Evolutionary conservation across 2,329 filamentous ascomycete species (phyloP), one percentile per base, ranked within the genome.

Genomic region (Colletotrichum cordylinicola): DNA sequence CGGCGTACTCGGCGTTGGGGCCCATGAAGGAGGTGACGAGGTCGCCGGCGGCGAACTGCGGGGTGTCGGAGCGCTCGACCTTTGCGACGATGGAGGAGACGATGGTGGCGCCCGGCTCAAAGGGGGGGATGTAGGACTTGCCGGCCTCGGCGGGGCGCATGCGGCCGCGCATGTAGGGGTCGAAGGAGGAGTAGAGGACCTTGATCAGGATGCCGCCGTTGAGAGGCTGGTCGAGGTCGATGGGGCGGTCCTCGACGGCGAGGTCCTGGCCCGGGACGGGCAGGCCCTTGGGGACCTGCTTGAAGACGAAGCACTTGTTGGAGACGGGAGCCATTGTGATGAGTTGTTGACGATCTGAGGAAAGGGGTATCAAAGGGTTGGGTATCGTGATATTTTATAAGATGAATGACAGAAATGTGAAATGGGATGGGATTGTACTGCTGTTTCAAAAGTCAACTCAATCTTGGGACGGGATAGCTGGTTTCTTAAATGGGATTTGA

Each of bases 131-230:
- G 87, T 96, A 97, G 12, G 94, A 95, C 85, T 94, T 91, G 64
- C 74, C 74, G 82, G 86, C 80, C 43, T 87, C 83, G 8, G 94
- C 82, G 64, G 88, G 85, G 64, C 95, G 93, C 94, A 98, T 96
- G 79, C 91, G 91, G 76, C 94, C 94, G 73, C 96, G 94, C 88
- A 94, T 92, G 87, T 98, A 98, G 3, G 95, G 95, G 84, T 98
- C 95, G 86, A 94, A 94, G 55, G 94, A 96, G 78, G 92, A 88
- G 84, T 94, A 95, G 81, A 93, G 90, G 79, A 94, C 91, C 86
- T 95, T 91, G 78, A 93, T 86, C 37, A 91, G 91, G 65, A 98
- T 83, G 55, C 95, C 93, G 78, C 94, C 93, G 60, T 90, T 83
- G 33, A 92, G 89, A 7, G 90, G 83, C 67, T 90, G 87, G 29